These are phyloP conservation scores for Aspergillus sp. DNA, from an alignment of 2,329 filamentous ascomycete genomes.

Conservation along the genomic window DNA sequence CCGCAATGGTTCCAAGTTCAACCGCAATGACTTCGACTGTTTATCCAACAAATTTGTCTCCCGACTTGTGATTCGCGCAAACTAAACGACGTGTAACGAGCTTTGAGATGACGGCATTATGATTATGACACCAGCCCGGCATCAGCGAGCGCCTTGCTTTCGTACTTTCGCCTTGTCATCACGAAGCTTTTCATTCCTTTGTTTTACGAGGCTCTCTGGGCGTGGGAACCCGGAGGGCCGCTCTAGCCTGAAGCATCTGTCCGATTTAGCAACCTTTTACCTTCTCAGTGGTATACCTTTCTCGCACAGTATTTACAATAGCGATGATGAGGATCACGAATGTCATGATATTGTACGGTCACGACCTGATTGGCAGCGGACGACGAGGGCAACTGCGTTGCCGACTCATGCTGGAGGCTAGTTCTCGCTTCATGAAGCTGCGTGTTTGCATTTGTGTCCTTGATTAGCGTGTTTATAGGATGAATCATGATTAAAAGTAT, in stretches of 20 bases:
- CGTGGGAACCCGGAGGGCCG: constrained; percentile 12
- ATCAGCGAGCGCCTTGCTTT: constrained; percentile 27
- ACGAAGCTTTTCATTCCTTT: constrained; percentile 17
- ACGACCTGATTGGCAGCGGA: constrained; percentile 27
- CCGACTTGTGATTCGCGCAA: constrained; percentile 92
- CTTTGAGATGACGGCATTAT: constrained; percentile 26
- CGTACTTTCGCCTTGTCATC: constrained; percentile 24
- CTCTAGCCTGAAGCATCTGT: constrained; percentile 24
- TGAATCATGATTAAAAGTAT: too few species aligned
- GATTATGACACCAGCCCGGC: constrained; percentile 25
- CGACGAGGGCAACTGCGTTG: constrained; percentile 27
- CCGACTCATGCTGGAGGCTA: constrained; percentile 26
- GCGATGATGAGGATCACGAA: constrained; percentile 46
- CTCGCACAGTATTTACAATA: constrained; percentile 39
- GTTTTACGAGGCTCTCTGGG: constrained; percentile 8
- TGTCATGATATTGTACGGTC: constrained; percentile 45
- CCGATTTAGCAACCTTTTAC: constrained; percentile 32
- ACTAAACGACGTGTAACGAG: constrained; percentile 54
- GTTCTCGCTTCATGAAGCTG: constrained; percentile 24
- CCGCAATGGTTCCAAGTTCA: constrained; percentile 78
- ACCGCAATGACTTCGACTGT: constrained; percentile 89
- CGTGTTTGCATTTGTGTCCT: constrained; percentile 22
- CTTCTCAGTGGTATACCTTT: constrained; percentile 42
- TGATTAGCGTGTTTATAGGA: constrained; percentile 15
- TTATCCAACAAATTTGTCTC: constrained; percentile 97